Evolutionary conservation across 768 basidiomycete genomes (phyloP).

Genomic region (Pisolithus sp.): DNA sequence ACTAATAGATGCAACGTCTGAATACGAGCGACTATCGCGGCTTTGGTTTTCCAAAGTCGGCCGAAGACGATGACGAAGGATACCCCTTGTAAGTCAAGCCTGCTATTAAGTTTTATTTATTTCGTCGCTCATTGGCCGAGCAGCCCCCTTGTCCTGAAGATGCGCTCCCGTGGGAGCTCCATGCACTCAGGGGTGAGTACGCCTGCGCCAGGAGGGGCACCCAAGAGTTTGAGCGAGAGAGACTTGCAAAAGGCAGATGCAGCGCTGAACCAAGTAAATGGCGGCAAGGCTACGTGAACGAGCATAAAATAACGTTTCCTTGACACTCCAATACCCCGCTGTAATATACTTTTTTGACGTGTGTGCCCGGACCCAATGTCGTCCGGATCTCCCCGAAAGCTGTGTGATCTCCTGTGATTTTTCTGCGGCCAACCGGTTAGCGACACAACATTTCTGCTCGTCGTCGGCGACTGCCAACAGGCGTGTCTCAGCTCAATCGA

Average conservation of each 20-base stretch:
- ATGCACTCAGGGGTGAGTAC: constrained; percentile 74
- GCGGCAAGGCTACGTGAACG: background rate
- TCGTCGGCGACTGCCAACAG: too few species aligned
- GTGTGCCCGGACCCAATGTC: too few species aligned
- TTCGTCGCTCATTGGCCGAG: constrained; percentile 7
- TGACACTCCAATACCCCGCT: background rate
- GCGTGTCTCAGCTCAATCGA: background rate
- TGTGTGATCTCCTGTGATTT: background rate
- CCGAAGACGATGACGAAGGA: constrained; percentile 83
- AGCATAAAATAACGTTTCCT: too few species aligned
- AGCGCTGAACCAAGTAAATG: constrained; percentile 62
- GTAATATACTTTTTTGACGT: too few species aligned
- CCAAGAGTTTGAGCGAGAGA: constrained; percentile 77
- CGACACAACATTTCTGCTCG: too few species aligned
- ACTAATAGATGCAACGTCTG: constrained; percentile 74
- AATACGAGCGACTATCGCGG: constrained; percentile 78
- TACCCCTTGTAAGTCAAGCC: constrained; percentile 71
- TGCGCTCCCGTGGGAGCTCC: constrained; percentile 75
- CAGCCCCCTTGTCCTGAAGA: constrained; percentile 87
- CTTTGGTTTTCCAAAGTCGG: constrained; percentile 48
- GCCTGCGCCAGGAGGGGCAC: constrained; percentile 68
- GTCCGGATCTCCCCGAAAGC: too few species aligned
- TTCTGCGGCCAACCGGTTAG: too few species aligned
- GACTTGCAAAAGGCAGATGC: constrained; percentile 86
- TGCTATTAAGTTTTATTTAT: background rate